phyloP scores from a whole-genome alignment of 208 protist genomes.

The Spongospora subterranea region DNA sequence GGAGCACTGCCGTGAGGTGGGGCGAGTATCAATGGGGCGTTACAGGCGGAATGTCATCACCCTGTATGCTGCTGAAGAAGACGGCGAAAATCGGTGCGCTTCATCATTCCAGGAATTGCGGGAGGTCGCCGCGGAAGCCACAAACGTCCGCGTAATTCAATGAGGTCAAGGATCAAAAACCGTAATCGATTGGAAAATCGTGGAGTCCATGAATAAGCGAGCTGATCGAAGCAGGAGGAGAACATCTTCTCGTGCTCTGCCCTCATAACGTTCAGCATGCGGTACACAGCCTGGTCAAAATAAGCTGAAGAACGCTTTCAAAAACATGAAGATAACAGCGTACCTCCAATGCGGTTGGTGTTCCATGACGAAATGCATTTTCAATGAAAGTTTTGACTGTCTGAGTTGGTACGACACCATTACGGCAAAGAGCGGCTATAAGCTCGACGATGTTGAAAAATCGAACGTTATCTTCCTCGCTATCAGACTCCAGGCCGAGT shows the following conservation, averaged over 20 bases:
- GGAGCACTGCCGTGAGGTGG: too few relatives aligned
- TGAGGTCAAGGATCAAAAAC: conserved; percentile 45
- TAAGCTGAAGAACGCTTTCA: neutral
- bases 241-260: conserved; percentile 18
- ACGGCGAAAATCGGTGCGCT: neutral
- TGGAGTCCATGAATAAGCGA: neutral
- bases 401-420: neutral
- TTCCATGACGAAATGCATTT: neutral
- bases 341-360: neutral
- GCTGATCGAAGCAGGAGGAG: neutral
- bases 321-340: neutral
- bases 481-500: neutral
- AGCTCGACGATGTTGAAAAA: conserved; percentile 44
- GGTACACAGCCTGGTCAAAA: neutral
- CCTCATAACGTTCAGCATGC: neutral
- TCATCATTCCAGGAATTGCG: neutral
- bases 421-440: neutral
- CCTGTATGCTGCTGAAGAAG: neutral
- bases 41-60: too few relatives aligned
- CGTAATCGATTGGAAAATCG: conserved; percentile 35
- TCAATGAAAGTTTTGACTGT: neutral
- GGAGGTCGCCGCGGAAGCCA: conserved; percentile 25
- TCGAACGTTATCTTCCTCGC: neutral
- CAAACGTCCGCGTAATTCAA: neutral
- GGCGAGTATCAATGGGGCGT: too few relatives aligned